These are phyloP conservation scores for Themeda triandra DNA, from an alignment of 176 grass and related monocot genomes.

Conservation along the genomic window DNA sequence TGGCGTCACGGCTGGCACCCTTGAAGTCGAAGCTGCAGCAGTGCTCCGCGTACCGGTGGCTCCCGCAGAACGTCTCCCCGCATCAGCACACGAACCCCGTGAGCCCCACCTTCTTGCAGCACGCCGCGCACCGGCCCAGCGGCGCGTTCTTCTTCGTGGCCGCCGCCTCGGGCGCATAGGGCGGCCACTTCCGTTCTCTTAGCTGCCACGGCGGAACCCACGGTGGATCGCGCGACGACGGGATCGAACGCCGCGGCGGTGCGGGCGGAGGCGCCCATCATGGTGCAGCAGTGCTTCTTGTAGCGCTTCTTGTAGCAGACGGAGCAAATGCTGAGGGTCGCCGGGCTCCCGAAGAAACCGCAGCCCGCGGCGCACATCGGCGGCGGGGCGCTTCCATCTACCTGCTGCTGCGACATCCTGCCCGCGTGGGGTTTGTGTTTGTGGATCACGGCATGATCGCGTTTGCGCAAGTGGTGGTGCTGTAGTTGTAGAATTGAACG, in stretches of 20 bases:
- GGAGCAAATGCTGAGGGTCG: constrained; percentile 20
- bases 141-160: not conserved
- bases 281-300: not conserved
- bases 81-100: constrained; percentile 33
- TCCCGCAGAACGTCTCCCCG: not conserved
- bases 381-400: not conserved
- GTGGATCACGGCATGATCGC: not conserved
- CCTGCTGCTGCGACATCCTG: not conserved
- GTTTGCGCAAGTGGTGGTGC: not conserved
- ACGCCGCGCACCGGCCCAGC: constrained; percentile 17
- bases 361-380: not conserved
- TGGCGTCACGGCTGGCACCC: constrained; percentile 13
- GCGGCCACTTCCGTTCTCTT: too few species aligned
- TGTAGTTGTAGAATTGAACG: too few species aligned
- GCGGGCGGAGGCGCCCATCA: too few species aligned
- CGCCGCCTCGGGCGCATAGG: too few species aligned
- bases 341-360: constrained; percentile 1
- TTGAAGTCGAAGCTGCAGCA: constrained; percentile 23
- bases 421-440: not conserved
- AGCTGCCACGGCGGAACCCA: too few species aligned
- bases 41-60: constrained; percentile 26
- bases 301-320: constrained; percentile 20
- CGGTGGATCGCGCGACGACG: not conserved
- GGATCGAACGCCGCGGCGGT: not conserved
- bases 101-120: constrained; percentile 36